Percentiles rank a stretch among this genome's conserved stretches.
Conservation (phyloP, 1,139 yeast genomes). For the Geotrichum aggregatum region DNA sequence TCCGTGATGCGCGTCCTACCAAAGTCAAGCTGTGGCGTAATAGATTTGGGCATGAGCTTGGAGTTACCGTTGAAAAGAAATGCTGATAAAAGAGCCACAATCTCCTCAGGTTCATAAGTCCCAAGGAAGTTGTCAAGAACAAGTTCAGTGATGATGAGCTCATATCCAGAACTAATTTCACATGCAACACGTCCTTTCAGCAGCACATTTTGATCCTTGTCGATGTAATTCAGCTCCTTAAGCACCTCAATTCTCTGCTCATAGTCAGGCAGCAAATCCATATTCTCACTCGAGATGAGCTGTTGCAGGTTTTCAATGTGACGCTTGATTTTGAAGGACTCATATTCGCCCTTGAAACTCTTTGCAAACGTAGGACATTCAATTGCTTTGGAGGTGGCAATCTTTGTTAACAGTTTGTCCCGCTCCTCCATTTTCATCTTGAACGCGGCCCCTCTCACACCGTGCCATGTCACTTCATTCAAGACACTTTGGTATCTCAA, state of each 20-base stretch:
- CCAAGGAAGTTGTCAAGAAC: constrained; percentile 87
- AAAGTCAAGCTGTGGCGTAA: constrained; percentile 78
- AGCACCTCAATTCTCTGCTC: constrained; percentile 81
- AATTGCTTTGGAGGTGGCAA: constrained; percentile 36
- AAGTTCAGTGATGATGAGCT: constrained; percentile 80
- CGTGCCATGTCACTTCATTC: constrained; percentile 38
- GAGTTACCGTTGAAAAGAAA: constrained; percentile 89
- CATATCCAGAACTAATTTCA: constrained; percentile 84
- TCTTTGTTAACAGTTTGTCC: constrained; percentile 40
- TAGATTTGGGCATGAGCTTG: constrained; percentile 50
- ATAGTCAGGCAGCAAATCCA: constrained; percentile 88
- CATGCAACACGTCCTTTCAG: constrained; percentile 95
- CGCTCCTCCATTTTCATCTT: constrained; percentile 41
- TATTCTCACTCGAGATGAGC: constrained; percentile 76
- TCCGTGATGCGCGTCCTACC: constrained; percentile 70
- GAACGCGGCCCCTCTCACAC: not conserved
- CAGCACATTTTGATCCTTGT: constrained; percentile 66
- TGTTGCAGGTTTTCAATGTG: constrained; percentile 57
- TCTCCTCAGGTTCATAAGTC: constrained; percentile 91
- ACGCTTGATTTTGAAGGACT: constrained; percentile 45
- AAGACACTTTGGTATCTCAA: constrained; percentile 46
- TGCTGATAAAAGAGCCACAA: constrained; percentile 84
- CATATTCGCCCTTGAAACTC: constrained; percentile 49
- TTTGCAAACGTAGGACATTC: constrained; percentile 42
- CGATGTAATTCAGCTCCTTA: constrained; percentile 71